Base-by-base conservation (phyloP, 2,329 filamentous ascomycete genomes). In the Ophidiomyces ophidiicola region DNA sequence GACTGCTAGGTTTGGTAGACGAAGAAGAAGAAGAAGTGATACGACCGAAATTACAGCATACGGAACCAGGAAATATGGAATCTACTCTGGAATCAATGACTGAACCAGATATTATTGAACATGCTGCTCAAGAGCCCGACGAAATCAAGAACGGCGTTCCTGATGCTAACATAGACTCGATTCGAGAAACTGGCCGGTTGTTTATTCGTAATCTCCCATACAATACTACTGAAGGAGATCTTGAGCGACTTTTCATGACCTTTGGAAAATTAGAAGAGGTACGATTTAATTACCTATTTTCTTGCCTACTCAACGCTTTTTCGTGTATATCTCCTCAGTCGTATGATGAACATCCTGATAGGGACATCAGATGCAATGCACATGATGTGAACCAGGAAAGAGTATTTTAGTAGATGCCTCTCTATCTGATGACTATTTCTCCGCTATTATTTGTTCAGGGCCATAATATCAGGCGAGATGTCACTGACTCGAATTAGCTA, bases 381-480 rank as follows among this genome's bases (percentile, higher is more conserved):
- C 70, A 70, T 96, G 87, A 92, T 87, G 82, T 76, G 70, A 85
- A 72, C 63, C 67, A 76, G 78, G 80, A 80, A 79, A 86, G 79
- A 84, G 74, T 82, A 90, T 94, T 92, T 94, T 98, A 94, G 90
- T 98, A 98, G 88, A 96, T 94, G 83, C 84, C 82, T 87, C 78
- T 85, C 80, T 64, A 74, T 78, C 85, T 90, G 81, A 87, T 53
- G 48, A 40, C 45, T 51, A 56, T 47, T 48, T 50, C 50, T 48
- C 41, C 45, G 36, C 46, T 54, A 48, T 48, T 41, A 44, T 39
- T 39, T 47, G 46, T 51, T 44, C 47, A 42, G 44, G 36, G 42
- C 26, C 48, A 29, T 37, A 42, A 30, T 30, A 18, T 38, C 10
- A 18, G 17, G 31, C 7, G 23, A 24, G 29, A 43, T 14, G 32